A percentile compares a stretch with the other conserved stretches of the same genome.
These are phyloP conservation scores for Jacaranda mimosifolia DNA, from an alignment of 257 asterid genomes.

Conservation along the genomic window DNA sequence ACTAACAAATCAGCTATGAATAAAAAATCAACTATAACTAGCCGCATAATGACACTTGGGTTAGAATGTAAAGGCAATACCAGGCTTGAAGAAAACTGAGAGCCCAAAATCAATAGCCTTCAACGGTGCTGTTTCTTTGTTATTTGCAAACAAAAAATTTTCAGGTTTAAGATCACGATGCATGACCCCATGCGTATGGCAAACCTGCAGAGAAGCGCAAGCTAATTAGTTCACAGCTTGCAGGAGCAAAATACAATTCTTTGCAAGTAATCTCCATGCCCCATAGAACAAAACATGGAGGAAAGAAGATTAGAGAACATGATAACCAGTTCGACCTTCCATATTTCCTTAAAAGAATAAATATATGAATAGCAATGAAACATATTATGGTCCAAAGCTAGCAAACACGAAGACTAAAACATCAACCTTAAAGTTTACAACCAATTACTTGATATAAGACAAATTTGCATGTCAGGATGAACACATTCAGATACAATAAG, in stretches of 20 bases:
- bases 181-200: constrained; percentile 75
- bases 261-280: neutral
- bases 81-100: constrained; percentile 72
- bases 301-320: no score
- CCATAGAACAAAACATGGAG: neutral
- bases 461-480: no score
- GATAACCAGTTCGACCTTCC: no score
- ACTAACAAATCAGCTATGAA: constrained; percentile 25
- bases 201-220: constrained; percentile 45
- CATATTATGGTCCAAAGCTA: no score
- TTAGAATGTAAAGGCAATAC: constrained; percentile 36
- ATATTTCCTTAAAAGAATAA: no score
- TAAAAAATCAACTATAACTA: constrained; percentile 2
- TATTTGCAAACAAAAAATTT: constrained; percentile 66
- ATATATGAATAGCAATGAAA: no score
- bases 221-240: constrained; percentile 13
- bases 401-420: no score
- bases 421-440: no score
- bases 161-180: constrained; percentile 82
- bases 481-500: no score
- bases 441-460: no score
- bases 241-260: constrained; percentile 7
- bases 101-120: constrained; percentile 80
- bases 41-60: neutral
- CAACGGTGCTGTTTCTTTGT: constrained; percentile 64